phyloP scores from a whole-genome alignment of 1,139 yeast species.

The Candida sanyaensis region DNA sequence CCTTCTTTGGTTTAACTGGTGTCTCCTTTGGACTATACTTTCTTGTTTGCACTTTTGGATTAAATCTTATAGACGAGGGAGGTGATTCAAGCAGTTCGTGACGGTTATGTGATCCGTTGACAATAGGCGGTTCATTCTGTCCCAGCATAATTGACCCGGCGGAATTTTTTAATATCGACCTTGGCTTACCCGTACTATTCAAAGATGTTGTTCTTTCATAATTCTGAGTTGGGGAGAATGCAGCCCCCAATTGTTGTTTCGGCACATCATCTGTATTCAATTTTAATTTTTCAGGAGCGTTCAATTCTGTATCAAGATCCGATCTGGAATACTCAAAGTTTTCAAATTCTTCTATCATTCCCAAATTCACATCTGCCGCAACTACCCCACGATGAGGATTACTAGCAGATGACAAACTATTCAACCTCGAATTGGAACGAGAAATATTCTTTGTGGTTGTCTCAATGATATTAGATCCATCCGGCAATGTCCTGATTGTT shows the following conservation, averaged over 20 bases:
- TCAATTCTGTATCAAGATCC: conserved; percentile 21
- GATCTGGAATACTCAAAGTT: conserved; percentile 48
- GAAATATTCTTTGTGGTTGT: conserved; percentile 48
- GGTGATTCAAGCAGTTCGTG: conserved; percentile 17
- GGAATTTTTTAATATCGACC: conserved; percentile 37
- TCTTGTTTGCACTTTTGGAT: conserved; percentile 35
- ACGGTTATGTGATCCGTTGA: not conserved
- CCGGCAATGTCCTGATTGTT: conserved; percentile 42
- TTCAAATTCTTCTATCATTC: conserved; percentile 45
- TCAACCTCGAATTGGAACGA: conserved; percentile 35
- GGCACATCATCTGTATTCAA: conserved; percentile 8
- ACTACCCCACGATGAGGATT: conserved; percentile 23
- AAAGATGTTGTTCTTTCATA: conserved; percentile 11
- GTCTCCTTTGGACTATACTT: not conserved
- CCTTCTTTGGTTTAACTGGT: not conserved
- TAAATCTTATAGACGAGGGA: conserved; percentile 38
- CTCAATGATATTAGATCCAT: conserved; percentile 48
- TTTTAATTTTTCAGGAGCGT: conserved; percentile 11
- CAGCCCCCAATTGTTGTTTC: conserved; percentile 12
- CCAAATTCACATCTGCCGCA: conserved; percentile 25
- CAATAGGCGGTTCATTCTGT: conserved; percentile 1
- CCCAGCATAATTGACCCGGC: conserved; percentile 14
- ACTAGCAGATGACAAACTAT: conserved; percentile 25
- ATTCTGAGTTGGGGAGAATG: conserved; percentile 9
- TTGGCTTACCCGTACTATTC: conserved; percentile 13